phyloP scores from a whole-genome alignment of 306 rosid species.

The Vigna reflexopilosa region DNA sequence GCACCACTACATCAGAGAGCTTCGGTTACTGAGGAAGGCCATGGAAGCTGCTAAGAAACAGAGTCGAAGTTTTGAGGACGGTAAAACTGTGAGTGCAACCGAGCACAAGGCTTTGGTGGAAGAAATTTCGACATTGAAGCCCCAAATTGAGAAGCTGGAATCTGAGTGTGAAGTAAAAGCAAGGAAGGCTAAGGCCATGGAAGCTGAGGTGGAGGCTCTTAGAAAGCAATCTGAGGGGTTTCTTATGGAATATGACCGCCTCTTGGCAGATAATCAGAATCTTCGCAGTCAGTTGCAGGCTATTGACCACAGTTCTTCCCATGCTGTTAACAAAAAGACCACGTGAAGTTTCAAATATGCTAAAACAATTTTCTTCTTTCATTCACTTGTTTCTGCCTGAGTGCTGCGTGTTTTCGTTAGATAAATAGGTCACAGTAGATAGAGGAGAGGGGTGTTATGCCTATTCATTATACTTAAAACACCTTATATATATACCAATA shows the following conservation, averaged over 20 bases:
- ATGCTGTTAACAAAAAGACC: constrained; percentile 52
- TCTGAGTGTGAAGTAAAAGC: constrained; percentile 63
- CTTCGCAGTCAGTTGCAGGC: constrained; percentile 66
- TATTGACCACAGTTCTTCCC: constrained; percentile 51
- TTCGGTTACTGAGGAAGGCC: constrained; percentile 68
- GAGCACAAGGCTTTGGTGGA: constrained; percentile 60
- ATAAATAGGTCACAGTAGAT: not conserved
- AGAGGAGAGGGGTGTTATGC: constrained; percentile 18
- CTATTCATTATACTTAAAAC: not conserved
- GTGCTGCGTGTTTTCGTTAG: constrained; percentile 1
- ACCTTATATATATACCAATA: not conserved
- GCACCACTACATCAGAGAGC: constrained; percentile 89
- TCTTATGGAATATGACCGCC: constrained; percentile 77
- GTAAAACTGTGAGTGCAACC: constrained; percentile 45
- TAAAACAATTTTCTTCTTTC: constrained; percentile 30
- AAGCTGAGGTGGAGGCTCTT: constrained; percentile 68
- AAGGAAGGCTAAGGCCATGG: constrained; percentile 61
- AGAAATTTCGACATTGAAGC: constrained; percentile 60
- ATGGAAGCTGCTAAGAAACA: constrained; percentile 82
- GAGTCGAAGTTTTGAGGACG: constrained; percentile 58
- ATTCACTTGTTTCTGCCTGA: constrained; percentile 21
- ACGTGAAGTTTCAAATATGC: constrained; percentile 39
- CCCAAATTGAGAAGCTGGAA: constrained; percentile 60
- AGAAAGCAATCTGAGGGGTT: constrained; percentile 79
- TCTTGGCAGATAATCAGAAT: constrained; percentile 75